These are phyloP conservation scores for Hygrophila difformis DNA, from an alignment of 257 asterid genomes.

Conservation along the genomic window DNA sequence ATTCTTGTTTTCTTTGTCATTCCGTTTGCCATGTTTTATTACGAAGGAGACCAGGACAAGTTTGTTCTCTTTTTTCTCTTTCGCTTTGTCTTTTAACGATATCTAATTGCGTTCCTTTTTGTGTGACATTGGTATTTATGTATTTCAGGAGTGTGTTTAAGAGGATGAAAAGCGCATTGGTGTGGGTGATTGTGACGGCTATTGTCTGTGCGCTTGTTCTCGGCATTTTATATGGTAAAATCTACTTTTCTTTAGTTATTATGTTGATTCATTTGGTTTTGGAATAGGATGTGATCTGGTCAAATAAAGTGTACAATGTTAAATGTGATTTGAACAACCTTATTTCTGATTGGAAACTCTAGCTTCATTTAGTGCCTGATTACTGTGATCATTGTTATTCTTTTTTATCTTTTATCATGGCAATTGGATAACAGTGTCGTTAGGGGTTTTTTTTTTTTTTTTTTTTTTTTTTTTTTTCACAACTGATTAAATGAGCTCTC, in stretches of 20 bases:
- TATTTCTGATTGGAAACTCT: neutral
- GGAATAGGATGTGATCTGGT: neutral
- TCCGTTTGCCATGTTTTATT: constrained; percentile 95
- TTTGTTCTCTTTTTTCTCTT: constrained; percentile 21
- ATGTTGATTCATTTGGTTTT: constrained; percentile 3
- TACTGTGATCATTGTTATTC: constrained; percentile 7
- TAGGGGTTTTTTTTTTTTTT: no score
- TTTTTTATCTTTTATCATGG: neutral
- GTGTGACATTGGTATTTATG: constrained; percentile 12
- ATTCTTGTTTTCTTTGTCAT: constrained; percentile 83
- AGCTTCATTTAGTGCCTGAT: no score
- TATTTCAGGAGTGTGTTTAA: constrained; percentile 69
- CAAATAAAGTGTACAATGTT: neutral
- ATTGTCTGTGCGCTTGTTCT: constrained; percentile 75
- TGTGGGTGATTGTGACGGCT: constrained; percentile 83
- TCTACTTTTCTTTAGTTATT: neutral
- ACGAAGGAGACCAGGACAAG: constrained; percentile 99
- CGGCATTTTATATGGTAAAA: constrained; percentile 55
- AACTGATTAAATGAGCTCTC: no score
- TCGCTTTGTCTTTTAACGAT: neutral
- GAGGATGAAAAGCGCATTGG: constrained; percentile 78
- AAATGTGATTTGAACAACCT: constrained; percentile 7
- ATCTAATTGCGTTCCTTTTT: neutral
- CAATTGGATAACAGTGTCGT: neutral
- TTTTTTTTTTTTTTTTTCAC: no score